Conservation (phyloP, 805 yeast genomes). For the Naumovozyma baii region DNA sequence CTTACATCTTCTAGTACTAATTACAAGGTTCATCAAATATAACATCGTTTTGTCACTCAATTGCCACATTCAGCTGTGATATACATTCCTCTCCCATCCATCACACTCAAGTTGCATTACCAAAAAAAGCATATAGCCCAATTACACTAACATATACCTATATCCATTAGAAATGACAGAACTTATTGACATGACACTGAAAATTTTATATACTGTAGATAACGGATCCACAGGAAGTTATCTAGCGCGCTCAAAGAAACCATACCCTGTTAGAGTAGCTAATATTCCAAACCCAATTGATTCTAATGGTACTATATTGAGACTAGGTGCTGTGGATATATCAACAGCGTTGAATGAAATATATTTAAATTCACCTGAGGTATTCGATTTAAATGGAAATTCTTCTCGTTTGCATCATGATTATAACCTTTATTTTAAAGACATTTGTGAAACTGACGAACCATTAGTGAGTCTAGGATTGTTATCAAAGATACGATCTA, state of each 20-base stretch:
- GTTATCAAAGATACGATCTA: conserved; percentile 25
- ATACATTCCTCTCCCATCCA: too few relatives aligned
- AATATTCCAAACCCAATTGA: conserved; percentile 17
- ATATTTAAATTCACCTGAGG: conserved; percentile 28
- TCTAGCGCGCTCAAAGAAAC: conserved; percentile 25
- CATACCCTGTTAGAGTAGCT: conserved; percentile 21
- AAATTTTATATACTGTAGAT: conserved; percentile 27
- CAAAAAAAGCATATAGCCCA: too few relatives aligned
- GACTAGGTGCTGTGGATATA: conserved; percentile 26
- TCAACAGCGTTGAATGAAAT: conserved; percentile 23
- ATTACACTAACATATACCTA: background rate
- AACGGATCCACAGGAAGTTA: conserved; percentile 22
- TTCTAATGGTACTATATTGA: conserved; percentile 10
- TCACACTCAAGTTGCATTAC: too few relatives aligned
- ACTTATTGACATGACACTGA: conserved; percentile 23
- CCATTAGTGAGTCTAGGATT: conserved; percentile 30
- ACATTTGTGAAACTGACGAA: conserved; percentile 28
- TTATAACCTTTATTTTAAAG: conserved; percentile 28
- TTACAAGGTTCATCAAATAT: background rate
- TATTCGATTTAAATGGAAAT: conserved; percentile 14
- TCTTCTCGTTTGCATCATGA: conserved; percentile 14
- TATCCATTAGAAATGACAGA: conserved; percentile 12
- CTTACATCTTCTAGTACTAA: too few relatives aligned
- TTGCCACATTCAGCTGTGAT: too few relatives aligned
- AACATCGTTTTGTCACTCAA: too few relatives aligned